Evolutionary conservation across 139 green algal species (phyloP).

Genomic region (Chlamydomonas sphaeroides): DNA sequence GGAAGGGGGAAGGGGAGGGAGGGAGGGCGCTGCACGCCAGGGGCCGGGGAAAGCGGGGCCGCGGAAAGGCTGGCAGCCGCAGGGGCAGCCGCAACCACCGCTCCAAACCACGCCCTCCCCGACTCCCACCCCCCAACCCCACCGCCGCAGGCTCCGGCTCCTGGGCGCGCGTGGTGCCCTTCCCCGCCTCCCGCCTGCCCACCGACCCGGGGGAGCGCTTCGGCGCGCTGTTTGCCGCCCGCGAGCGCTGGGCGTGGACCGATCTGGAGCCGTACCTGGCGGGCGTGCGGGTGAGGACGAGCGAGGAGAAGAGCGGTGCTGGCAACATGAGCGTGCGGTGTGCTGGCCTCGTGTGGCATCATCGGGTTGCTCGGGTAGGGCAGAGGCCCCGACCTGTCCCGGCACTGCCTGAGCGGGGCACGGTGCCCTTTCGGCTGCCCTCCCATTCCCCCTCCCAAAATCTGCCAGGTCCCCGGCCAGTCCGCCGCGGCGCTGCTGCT

Average conservation of each 20-base stretch:
- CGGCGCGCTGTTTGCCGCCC: constrained; percentile 63
- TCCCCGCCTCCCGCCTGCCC: constrained; percentile 59
- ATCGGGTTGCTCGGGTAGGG: neutral
- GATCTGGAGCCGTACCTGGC: constrained; percentile 69
- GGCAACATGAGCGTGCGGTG: neutral
- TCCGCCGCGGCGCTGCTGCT: too few relatives aligned
- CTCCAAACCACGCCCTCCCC: neutral
- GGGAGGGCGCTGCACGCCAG: too few relatives aligned
- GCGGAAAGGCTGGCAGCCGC: too few relatives aligned
- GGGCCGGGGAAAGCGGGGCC: too few relatives aligned
- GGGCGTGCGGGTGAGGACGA: constrained; percentile 51
- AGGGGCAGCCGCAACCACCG: too few relatives aligned
- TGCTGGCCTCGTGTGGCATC: too few relatives aligned
- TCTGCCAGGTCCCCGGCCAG: too few relatives aligned
- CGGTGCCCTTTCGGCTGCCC: too few relatives aligned
- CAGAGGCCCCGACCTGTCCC: neutral
- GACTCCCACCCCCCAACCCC: too few relatives aligned
- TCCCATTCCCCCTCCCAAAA: too few relatives aligned
- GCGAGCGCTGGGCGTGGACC: constrained; percentile 58
- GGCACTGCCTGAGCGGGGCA: too few relatives aligned
- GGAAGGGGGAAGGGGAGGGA: neutral
- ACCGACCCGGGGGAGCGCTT: constrained; percentile 64
- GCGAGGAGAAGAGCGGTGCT: too few relatives aligned
- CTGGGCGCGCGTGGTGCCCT: constrained; percentile 38
- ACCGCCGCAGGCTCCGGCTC: constrained; percentile 16